A percentile compares a stretch with the other conserved stretches of the same genome.
These are phyloP conservation scores for Trichoderma gamsii DNA, from an alignment of 495 filamentous ascomycete species.

Conservation along the genomic window DNA sequence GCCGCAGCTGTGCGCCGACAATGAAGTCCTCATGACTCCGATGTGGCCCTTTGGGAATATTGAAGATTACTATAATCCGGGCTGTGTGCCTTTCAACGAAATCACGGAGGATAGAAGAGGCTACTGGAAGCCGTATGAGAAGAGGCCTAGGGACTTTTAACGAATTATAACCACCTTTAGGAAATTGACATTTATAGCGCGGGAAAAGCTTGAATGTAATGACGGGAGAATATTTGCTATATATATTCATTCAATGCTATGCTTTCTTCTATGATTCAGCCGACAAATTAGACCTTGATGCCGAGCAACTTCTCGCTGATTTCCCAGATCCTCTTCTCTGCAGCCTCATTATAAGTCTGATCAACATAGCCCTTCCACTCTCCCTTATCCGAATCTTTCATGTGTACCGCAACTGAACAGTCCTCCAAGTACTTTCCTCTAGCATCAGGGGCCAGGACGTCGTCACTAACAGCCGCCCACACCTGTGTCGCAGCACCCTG, in stretches of 20 bases:
- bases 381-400: constrained; percentile 16
- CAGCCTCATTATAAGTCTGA: constrained; percentile 34
- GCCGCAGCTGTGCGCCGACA: constrained; percentile 46
- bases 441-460: constrained; percentile 23
- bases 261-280: not conserved
- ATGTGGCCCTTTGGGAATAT: constrained; percentile 58
- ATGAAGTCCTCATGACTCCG: constrained; percentile 61
- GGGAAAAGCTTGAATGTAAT: not conserved
- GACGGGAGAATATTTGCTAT: not conserved
- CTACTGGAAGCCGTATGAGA: not conserved
- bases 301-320: constrained; percentile 12
- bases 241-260: not conserved
- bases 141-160: not conserved
- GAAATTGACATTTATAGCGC: not conserved
- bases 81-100: constrained; percentile 31
- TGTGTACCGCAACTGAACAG: constrained; percentile 22
- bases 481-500: constrained; percentile 45
- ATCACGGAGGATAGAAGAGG: not conserved
- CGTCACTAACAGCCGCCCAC: constrained; percentile 35
- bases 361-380: constrained; percentile 27
- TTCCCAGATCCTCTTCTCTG: constrained; percentile 38
- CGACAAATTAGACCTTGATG: not conserved
- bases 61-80: constrained; percentile 48
- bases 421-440: constrained; percentile 41
- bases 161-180: not conserved